Conservation (phyloP, 2,329 filamentous ascomycete genomes). For the Exophiala lecanii-corni region DNA sequence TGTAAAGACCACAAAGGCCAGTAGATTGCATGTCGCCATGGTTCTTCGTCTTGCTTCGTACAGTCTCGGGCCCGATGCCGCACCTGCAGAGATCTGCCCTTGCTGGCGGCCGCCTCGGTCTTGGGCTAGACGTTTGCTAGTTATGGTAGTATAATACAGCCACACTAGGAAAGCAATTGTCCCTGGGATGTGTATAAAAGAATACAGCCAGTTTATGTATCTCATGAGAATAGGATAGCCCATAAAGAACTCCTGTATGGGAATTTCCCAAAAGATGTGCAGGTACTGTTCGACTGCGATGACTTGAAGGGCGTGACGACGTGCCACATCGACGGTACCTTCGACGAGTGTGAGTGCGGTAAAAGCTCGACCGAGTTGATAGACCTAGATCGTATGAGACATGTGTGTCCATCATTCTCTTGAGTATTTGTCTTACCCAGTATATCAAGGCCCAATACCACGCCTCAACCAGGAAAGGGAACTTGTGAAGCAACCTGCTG, state of each 20-base stretch:
- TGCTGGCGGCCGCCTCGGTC: conserved; percentile 35
- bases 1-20: conserved; percentile 57
- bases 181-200: conserved; percentile 73
- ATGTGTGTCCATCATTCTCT: conserved; percentile 3
- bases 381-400: conserved; percentile 50
- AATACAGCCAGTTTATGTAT: conserved; percentile 69
- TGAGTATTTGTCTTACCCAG: too few species aligned
- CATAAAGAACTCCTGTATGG: conserved; percentile 57
- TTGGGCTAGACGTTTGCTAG: conserved; percentile 48
- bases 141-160: conserved; percentile 67
- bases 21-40: conserved; percentile 55
- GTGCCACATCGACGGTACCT: conserved; percentile 63
- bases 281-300: conserved; percentile 62
- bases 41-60: conserved; percentile 54
- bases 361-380: conserved; percentile 69
- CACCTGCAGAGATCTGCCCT: conserved; percentile 34
- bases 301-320: conserved; percentile 63
- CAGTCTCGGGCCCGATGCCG: conserved; percentile 46
- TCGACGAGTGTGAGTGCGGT: conserved; percentile 65
- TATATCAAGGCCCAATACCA: conserved; percentile 77
- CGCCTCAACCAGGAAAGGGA: conserved; percentile 68
- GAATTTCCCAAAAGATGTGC: conserved; percentile 61
- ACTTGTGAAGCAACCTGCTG: conserved; percentile 60
- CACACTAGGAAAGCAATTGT: conserved; percentile 66
- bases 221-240: conserved; percentile 54